Percentiles rank a stretch among this genome's conserved stretches.
Evolutionary conservation across 495 filamentous ascomycete genomes (phyloP).

Genomic region (Viridothelium virens): DNA sequence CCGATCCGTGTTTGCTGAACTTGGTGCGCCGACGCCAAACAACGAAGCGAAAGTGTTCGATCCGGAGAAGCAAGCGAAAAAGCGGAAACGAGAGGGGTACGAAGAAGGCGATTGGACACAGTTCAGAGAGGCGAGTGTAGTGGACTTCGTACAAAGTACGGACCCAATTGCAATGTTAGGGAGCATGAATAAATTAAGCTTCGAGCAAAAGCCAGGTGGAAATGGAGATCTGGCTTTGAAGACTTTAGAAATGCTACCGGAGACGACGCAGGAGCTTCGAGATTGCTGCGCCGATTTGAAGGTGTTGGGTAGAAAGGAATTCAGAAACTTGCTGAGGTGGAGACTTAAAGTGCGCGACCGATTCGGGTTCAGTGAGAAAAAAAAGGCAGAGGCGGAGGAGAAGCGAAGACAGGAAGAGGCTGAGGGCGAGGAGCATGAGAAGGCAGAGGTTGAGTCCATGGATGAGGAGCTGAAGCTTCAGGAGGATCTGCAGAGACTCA

Average conservation of each 20-base stretch:
- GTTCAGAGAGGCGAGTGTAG: conserved; percentile 77
- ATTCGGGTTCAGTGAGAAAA: conserved; percentile 80
- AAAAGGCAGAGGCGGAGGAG: conserved; percentile 37
- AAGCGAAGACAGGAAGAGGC: conserved; percentile 40
- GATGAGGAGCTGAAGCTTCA: conserved; percentile 89
- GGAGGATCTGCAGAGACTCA: conserved; percentile 70
- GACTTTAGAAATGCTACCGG: conserved; percentile 79
- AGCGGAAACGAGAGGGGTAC: conserved; percentile 93
- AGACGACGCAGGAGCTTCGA: conserved; percentile 82
- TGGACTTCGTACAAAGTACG: conserved; percentile 87
- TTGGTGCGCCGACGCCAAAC: conserved; percentile 82
- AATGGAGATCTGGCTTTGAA: conserved; percentile 81
- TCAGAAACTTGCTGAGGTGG: conserved; percentile 89
- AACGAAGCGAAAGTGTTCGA: conserved; percentile 98
- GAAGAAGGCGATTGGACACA: conserved; percentile 93
- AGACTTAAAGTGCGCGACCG: conserved; percentile 80
- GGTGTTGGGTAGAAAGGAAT: conserved; percentile 88
- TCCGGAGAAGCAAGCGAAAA: conserved; percentile 71
- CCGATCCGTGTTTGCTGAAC: conserved; percentile 85
- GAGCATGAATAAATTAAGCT: conserved; percentile 71
- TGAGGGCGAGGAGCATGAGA: conserved; percentile 51
- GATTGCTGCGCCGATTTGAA: conserved; percentile 82
- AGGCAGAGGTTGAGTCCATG: conserved; percentile 72
- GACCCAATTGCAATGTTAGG: conserved; percentile 97
- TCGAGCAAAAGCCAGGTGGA: conserved; percentile 52